Percentiles rank a stretch among this genome's conserved stretches.
These are phyloP conservation scores for Xylariaceae sp. DNA, from an alignment of 2,329 filamentous ascomycete genomes.

Conservation along the genomic window DNA sequence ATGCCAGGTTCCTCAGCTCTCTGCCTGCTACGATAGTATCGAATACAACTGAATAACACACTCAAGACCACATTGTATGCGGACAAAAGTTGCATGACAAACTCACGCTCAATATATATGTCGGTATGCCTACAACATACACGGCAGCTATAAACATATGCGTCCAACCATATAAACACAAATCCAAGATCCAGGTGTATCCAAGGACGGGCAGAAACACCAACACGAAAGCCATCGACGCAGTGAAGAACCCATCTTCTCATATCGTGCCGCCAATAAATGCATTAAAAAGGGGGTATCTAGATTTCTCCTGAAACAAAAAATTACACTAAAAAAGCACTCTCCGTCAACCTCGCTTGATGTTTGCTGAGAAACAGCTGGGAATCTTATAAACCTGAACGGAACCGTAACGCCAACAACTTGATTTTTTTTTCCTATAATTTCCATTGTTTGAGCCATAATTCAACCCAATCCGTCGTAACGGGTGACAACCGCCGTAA, in stretches of 20 bases:
- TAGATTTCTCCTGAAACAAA: not conserved
- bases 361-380: not conserved
- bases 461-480: constrained; percentile 20
- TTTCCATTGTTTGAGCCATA: constrained; percentile 24
- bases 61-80: too few relatives aligned
- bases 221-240: not conserved
- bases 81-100: too few relatives aligned
- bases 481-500: constrained; percentile 17
- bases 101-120: too few relatives aligned
- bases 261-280: too few relatives aligned
- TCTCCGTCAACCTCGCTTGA: not conserved
- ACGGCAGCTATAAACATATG: too few relatives aligned
- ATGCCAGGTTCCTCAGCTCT: too few relatives aligned
- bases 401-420: not conserved
- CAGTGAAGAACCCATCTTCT: not conserved
- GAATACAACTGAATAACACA: too few relatives aligned
- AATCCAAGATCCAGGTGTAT: too few relatives aligned
- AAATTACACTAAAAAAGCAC: not conserved
- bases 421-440: constrained; percentile 11
- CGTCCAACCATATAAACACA: too few relatives aligned
- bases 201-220: too few relatives aligned
- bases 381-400: not conserved
- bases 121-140: too few relatives aligned
- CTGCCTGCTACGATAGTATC: too few relatives aligned
- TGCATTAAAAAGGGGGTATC: not conserved